Evolutionary conservation across 106 monocot species (phyloP).

Genomic region (Apostasia ramifera): DNA sequence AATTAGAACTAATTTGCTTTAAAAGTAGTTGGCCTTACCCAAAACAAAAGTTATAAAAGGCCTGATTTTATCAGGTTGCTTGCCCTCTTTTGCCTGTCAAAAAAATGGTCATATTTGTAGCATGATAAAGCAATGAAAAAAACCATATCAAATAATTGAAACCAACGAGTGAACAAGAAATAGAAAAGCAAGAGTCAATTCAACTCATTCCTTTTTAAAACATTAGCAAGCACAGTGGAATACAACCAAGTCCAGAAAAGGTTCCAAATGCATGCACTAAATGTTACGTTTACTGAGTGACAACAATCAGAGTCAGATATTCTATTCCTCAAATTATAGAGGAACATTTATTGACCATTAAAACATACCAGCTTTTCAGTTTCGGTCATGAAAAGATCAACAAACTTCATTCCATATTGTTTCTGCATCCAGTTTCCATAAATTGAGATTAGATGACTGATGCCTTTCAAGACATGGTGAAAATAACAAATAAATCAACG

Average conservation of each 20-base stretch:
- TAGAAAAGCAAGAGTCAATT: neutral
- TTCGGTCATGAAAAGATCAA: slow-evolving; percentile 12
- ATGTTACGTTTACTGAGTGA: neutral
- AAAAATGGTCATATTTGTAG: neutral
- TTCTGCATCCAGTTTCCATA: slow-evolving; percentile 4
- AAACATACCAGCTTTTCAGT: slow-evolving; percentile 11
- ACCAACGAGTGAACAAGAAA: neutral
- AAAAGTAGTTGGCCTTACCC: slow-evolving; percentile 24
- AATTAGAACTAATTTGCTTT: neutral
- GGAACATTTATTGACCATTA: neutral
- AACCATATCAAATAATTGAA: neutral
- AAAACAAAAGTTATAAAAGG: slow-evolving; percentile 74
- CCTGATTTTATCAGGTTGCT: slow-evolving; percentile 6
- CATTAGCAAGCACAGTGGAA: neutral
- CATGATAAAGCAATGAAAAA: neutral
- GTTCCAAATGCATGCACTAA: neutral
- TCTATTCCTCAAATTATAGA: neutral
- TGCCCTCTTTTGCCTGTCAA: slow-evolving; percentile 36
- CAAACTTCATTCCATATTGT: slow-evolving; percentile 12
- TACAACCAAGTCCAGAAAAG: neutral
- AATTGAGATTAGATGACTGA: neutral
- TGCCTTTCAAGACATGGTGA: too few species aligned
- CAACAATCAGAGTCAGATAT: neutral
- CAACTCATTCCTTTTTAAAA: neutral
- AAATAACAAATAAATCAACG: too few species aligned